phyloP scores from a whole-genome alignment of 75 land plant species.

The Selaginella moellendorffii region DNA sequence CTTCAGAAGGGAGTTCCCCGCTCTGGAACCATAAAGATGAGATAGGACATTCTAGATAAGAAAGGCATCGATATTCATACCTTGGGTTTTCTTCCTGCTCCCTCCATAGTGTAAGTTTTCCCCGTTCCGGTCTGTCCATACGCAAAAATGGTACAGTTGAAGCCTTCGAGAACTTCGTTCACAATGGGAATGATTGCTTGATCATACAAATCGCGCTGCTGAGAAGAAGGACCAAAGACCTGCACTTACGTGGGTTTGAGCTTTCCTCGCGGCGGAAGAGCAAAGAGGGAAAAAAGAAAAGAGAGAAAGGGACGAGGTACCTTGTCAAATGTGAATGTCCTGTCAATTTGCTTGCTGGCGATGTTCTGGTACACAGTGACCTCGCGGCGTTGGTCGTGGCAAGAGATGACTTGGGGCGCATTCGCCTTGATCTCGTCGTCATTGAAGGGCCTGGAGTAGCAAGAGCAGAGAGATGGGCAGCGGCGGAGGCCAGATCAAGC shows the following conservation, averaged over 20 bases:
- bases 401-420: constrained; percentile 73
- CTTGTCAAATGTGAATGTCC: constrained; percentile 89
- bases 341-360: constrained; percentile 77
- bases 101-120: constrained; percentile 95
- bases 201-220: constrained; percentile 53
- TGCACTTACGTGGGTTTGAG: too few species aligned
- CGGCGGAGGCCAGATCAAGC: background rate
- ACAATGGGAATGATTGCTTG: constrained; percentile 64
- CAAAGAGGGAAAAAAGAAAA: background rate
- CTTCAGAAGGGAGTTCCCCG: constrained; percentile 78
- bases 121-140: constrained; percentile 94
- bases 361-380: constrained; percentile 63
- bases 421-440: constrained; percentile 57
- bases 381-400: constrained; percentile 58
- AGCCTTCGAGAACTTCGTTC: constrained; percentile 68
- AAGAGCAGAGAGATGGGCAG: background rate
- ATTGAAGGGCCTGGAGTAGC: constrained; percentile 46
- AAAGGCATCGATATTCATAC: constrained; percentile 18
- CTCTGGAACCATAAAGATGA: constrained; percentile 23
- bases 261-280: too few species aligned
- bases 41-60: background rate
- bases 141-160: constrained; percentile 80
- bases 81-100: constrained; percentile 57
- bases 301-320: constrained; percentile 23
- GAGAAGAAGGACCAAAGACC: constrained; percentile 74